These are phyloP conservation scores for Tubosaeta sp. DNA, from an alignment of 768 basidiomycete genomes.

Conservation along the genomic window DNA sequence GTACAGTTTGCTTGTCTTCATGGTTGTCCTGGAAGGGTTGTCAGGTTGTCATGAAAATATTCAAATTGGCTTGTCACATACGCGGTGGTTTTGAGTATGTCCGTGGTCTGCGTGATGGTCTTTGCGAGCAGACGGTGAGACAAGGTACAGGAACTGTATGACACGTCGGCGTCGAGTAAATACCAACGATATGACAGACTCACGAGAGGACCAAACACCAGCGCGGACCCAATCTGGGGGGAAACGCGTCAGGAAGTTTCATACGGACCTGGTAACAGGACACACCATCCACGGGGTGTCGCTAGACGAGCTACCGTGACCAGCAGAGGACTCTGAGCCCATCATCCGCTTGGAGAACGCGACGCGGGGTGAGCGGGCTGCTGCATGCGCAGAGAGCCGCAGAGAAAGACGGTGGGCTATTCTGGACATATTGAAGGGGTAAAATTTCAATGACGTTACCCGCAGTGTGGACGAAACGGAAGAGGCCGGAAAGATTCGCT, in stretches of 20 bases:
- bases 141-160: conserved; percentile 28
- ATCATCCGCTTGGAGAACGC: conserved; percentile 21
- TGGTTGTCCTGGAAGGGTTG: conserved; percentile 12
- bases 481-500: conserved; percentile 19
- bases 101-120: conserved; percentile 18
- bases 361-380: conserved; percentile 11
- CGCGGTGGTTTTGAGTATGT: conserved; percentile 15
- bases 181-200: not conserved
- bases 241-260: not conserved
- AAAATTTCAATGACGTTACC: conserved; percentile 27
- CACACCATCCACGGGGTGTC: conserved; percentile 31
- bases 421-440: conserved; percentile 18
- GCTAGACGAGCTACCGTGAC: conserved; percentile 14
- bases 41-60: conserved; percentile 10
- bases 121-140: conserved; percentile 29
- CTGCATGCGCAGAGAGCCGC: conserved; percentile 8
- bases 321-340: conserved; percentile 25
- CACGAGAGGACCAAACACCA: conserved; percentile 31
- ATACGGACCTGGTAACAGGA: not conserved
- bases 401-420: conserved; percentile 12
- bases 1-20: conserved; percentile 14
- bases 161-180: not conserved
- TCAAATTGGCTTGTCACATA: conserved; percentile 12
- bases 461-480: conserved; percentile 29
- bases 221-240: conserved; percentile 28